A percentile compares a stretch with the other conserved stretches of the same genome.
Conservation (phyloP, 495 filamentous ascomycete genomes). For the Lichenothelia convexa region DNA sequence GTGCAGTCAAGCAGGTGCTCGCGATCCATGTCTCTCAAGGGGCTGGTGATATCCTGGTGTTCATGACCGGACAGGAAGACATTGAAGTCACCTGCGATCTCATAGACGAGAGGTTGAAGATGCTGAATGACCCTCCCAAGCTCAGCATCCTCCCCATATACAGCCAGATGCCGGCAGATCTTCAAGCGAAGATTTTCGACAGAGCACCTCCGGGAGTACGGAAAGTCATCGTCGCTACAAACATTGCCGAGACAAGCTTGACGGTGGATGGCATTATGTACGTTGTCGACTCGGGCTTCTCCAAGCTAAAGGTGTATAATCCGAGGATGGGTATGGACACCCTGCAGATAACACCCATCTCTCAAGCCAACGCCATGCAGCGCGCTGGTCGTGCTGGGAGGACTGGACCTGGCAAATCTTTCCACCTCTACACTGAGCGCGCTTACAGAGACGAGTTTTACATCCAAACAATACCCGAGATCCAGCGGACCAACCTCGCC, state of each 20-base stretch:
- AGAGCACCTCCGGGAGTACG: constrained; percentile 73
- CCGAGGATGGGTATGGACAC: constrained; percentile 99
- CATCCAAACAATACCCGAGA: constrained; percentile 94
- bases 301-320: constrained; percentile 97
- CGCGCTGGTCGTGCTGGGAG: constrained; percentile 85
- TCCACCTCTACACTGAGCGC: constrained; percentile 81
- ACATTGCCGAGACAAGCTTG: constrained; percentile 95
- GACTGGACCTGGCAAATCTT: constrained; percentile 91
- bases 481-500: constrained; percentile 86
- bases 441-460: constrained; percentile 96
- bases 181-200: constrained; percentile 96
- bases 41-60: constrained; percentile 84
- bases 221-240: constrained; percentile 96
- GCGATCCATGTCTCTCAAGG: constrained; percentile 94
- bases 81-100: constrained; percentile 95
- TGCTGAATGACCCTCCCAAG: constrained; percentile 87
- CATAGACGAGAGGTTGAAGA: constrained; percentile 69
- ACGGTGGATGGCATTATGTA: constrained; percentile 99
- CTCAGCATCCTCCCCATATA: constrained; percentile 95
- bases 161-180: constrained; percentile 96
- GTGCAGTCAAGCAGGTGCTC: constrained; percentile 88
- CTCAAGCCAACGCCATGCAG: constrained; percentile 88
- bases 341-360: constrained; percentile 93
- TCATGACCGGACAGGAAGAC: constrained; percentile 99
- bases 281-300: constrained; percentile 90